phyloP scores from a whole-genome alignment of 495 filamentous ascomycete species.

The Astrothelium macrocarpum region DNA sequence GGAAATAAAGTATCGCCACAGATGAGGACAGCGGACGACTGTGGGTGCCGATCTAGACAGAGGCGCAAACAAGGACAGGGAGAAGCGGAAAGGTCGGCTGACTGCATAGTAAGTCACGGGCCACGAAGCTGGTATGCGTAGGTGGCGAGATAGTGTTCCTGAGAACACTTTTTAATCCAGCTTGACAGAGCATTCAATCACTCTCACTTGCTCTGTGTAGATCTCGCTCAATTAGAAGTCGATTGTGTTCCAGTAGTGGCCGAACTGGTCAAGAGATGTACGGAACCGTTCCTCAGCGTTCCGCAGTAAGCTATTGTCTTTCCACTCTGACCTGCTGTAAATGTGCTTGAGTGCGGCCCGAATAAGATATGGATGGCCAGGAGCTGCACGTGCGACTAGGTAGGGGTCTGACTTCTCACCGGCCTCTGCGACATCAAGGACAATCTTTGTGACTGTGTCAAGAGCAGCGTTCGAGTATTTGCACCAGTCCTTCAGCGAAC shows the following conservation, averaged over 20 bases:
- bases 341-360: conserved; percentile 21
- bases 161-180: background rate
- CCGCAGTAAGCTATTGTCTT: background rate
- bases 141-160: background rate
- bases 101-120: background rate
- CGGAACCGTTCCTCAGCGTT: background rate
- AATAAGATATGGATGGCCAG: conserved; percentile 23
- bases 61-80: no score
- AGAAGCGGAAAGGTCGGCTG: background rate
- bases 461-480: conserved; percentile 13
- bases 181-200: background rate
- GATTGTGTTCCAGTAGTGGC: background rate
- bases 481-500: conserved; percentile 2
- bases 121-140: background rate
- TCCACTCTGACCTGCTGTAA: conserved; percentile 20
- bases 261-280: background rate
- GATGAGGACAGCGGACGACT: background rate
- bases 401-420: conserved; percentile 17
- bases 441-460: conserved; percentile 21
- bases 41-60: background rate
- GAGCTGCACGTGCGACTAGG: conserved; percentile 17
- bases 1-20: background rate
- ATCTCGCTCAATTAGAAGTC: background rate
- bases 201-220: background rate
- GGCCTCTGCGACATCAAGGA: conserved; percentile 21